Base-by-base conservation (phyloP, 2,329 filamentous ascomycete species). In the Hymenoscyphus repandus region DNA sequence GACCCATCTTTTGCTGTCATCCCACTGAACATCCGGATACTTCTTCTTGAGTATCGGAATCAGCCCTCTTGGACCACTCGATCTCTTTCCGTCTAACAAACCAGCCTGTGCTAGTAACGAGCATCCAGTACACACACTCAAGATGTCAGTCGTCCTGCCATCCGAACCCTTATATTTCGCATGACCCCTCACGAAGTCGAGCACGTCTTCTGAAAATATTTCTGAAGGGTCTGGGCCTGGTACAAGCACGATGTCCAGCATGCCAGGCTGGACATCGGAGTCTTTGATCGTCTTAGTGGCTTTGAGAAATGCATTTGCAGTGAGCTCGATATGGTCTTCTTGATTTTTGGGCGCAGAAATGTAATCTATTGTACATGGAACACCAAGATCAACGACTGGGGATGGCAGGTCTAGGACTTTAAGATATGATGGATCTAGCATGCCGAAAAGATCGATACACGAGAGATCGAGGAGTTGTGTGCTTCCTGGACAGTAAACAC, bases 71-170 rank as follows among this genome's bases (percentile, higher is more conserved):
- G 77, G 76, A 5, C 76, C 77, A 52, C 74, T 75, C 5, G 69
- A 74, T 50, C 47, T 69, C 58, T 63, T 72, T 2, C 74, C 75
- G 38, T 72, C 68, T 31, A 76, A 52, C 17, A 80, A 60, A 0
- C 77, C 77, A 0, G 75, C 75, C 15, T 69, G 68, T 13, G 69
- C 75, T 49, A 76, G 75, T 11, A 79, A 17, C 33, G 72, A 70
- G 20, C 74, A 69, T 0, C 76, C 77, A 3, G 76, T 76, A 64
- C 77, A 80, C 9, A 80, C 68, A 53, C 72, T 71, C 52, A 80
- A 62, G 36, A 80, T 68, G 52, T 79, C 76, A 11, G 73, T 73
- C 5, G 57, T 66, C 4, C 64, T 52, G 1, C 62, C 62, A 43
- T 63, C 62, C 10, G 52, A 34, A 5, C 54, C 51, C 33, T 36